Base-by-base conservation (phyloP, 768 basidiomycete species). In the Nidularia sp. region DNA sequence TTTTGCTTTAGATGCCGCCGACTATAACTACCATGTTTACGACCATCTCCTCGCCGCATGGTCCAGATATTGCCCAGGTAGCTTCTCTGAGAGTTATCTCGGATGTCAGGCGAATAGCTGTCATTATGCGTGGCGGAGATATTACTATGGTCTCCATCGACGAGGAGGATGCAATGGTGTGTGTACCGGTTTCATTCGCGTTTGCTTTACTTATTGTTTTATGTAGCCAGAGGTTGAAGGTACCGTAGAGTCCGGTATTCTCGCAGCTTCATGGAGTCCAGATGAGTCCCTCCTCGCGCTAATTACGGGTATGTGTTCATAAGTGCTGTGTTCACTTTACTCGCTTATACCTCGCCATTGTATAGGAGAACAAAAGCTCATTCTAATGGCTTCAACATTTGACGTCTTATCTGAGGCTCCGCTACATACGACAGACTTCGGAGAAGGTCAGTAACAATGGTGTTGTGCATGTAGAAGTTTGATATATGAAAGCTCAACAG, bases 251-350 rank as follows among this genome's bases (percentile, higher is more conserved):
- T 75, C 83, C 8, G 93, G 91, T 0, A 86, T 99, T 47, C 67
- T 82, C 32, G 85, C 87, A 0, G 94, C 91, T 8, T 74, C 80
- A 9, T 98, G 96, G 95, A 86, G 86, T 56, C 93, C 96, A 3
- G 97, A 99, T 65, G 91, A 96, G 51, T 84, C 90, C 6, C 70
- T 91, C n/a, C 73, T 99, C 9, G 83, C 83, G 1, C 73, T 98
- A 18, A 75, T 90, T 5, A 97, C 93, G 43, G 89, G 93, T 54
- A 31, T 9, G 8, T 5, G 41, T 25, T 2, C 47, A 6, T 50
- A 35, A 39, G 32, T 47, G 36, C 57, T 46, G 34, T 33, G 32
- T n/a, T 32, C 15, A 10, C 29, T 31, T 9, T 31, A 34, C 18
- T 13, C 18, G 32, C 45, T 15, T 32, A 31, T 46, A 15, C 18